Base-by-base conservation (phyloP, 306 rosid species). In the Mucuna pruriens region DNA sequence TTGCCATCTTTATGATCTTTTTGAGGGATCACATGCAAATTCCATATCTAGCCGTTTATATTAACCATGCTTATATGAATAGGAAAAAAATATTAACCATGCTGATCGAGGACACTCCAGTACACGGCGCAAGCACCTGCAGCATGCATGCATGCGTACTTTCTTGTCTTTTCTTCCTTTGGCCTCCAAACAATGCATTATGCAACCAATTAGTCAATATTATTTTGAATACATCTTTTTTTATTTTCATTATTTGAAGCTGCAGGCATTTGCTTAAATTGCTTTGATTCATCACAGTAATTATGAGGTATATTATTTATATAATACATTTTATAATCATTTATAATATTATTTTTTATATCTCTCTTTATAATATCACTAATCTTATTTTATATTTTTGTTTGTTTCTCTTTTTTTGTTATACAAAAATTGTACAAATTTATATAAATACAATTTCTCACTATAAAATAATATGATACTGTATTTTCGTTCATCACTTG, bases 11-110 rank as follows among this genome's bases (percentile, higher is more conserved):
- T 45, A 36, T n/a, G n/a, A n/a, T 82, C 60, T 88, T 71, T 2
- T 12, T 13, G 55, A 10, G 20, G 15, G 46, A 34, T 77, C 64
- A 46, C 81, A 77, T 77, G 81, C 63, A 31, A 29, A 61, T 62
- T n/a, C n/a, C n/a, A n/a, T n/a, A n/a, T n/a, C n/a, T n/a, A n/a
- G n/a, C n/a, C n/a, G n/a, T n/a, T n/a, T n/a, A n/a, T n/a, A n/a
- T n/a, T n/a, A n/a, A n/a, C n/a, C n/a, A n/a, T n/a, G n/a, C n/a
- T n/a, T n/a, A n/a, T n/a, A n/a, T n/a, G n/a, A n/a, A n/a, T n/a
- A n/a, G n/a, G n/a, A n/a, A n/a, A n/a, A n/a, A n/a, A n/a, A n/a
- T n/a, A n/a, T n/a, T n/a, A n/a, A n/a, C n/a, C n/a, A n/a, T 45
- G 22, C 12, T 44, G 71, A 40, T 25, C 65, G 3, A 12, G 2